phyloP scores from a whole-genome alignment of 2,329 filamentous ascomycete species.

The Leptographium procerum region DNA sequence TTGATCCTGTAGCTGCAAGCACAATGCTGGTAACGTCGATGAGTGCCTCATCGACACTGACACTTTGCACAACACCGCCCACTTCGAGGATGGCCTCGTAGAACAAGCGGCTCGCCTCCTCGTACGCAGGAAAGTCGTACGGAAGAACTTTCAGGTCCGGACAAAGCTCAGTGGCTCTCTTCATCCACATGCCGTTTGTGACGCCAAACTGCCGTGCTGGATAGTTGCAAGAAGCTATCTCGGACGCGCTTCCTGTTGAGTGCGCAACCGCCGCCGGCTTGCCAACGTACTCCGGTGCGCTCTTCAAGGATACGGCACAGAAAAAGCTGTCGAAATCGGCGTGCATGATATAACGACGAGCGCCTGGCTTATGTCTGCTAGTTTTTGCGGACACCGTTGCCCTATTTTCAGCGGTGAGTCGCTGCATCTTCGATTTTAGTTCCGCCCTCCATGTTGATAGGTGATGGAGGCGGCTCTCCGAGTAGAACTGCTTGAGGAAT shows the following conservation, averaged over 20 bases:
- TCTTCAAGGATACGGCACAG: conserved; percentile 77
- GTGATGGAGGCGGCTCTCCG: conserved; percentile 89
- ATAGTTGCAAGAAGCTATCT: conserved; percentile 98
- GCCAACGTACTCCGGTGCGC: conserved; percentile 59
- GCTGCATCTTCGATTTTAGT: conserved; percentile 79
- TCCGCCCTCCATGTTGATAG: conserved; percentile 95
- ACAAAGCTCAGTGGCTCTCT: conserved; percentile 69
- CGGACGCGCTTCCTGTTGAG: conserved; percentile 70
- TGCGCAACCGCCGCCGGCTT: conserved; percentile 87
- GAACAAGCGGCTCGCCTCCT: conserved; percentile 78
- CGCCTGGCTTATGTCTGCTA: conserved; percentile 37
- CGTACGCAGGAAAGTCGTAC: conserved; percentile 91
- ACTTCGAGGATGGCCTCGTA: conserved; percentile 73
- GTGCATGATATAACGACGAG: conserved; percentile 77
- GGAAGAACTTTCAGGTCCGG: conserved; percentile 80
- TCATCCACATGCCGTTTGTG: conserved; percentile 99
- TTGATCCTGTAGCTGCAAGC: conserved; percentile 42
- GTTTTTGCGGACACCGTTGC: conserved; percentile 16
- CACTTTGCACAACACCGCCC: conserved; percentile 81
- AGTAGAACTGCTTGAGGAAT: conserved; percentile 89
- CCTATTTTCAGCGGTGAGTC: conserved; percentile 59
- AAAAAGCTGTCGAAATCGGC: conserved; percentile 99
- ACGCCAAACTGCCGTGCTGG: conserved; percentile 74
- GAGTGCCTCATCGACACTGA: conserved; percentile 91
- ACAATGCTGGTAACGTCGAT: conserved; percentile 70